Conservation (phyloP, 441 rosid genomes). For the Jatropha multifida region DNA sequence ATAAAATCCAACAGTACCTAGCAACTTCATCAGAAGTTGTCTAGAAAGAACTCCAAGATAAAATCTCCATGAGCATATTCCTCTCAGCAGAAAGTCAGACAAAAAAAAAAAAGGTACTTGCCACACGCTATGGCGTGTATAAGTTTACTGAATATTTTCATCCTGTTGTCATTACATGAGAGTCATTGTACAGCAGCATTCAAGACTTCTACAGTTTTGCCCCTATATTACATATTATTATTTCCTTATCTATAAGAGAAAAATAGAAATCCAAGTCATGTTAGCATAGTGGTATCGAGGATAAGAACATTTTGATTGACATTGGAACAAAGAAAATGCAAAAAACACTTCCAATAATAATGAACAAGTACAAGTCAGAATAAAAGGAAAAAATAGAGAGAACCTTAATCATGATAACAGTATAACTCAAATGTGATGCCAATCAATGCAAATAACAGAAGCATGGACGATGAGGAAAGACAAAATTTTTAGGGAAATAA, state of each 20-base stretch:
- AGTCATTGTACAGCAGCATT: neutral
- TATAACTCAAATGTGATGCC: neutral
- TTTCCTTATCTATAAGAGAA: neutral
- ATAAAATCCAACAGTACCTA: neutral
- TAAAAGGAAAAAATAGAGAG: neutral
- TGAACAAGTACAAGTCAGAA: neutral
- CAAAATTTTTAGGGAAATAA: neutral
- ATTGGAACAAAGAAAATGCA: neutral
- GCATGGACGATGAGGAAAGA: neutral
- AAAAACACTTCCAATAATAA: neutral
- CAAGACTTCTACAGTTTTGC: neutral
- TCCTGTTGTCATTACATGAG: neutral
- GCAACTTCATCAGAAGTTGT: neutral
- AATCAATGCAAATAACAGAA: neutral
- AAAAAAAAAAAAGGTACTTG: neutral
- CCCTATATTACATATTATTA: neutral
- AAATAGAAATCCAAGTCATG: neutral
- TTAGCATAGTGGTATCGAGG: neutral
- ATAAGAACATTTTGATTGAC: neutral
- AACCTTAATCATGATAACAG: neutral
- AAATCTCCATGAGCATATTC: slow-evolving; percentile 2
- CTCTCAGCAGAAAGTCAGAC: neutral
- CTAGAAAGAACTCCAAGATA: neutral
- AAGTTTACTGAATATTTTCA: neutral
- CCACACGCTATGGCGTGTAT: neutral